A percentile compares a stretch with the other conserved stretches of the same genome.
Evolutionary conservation across 768 basidiomycete species (phyloP).

Genomic region (Pisolithus albus): DNA sequence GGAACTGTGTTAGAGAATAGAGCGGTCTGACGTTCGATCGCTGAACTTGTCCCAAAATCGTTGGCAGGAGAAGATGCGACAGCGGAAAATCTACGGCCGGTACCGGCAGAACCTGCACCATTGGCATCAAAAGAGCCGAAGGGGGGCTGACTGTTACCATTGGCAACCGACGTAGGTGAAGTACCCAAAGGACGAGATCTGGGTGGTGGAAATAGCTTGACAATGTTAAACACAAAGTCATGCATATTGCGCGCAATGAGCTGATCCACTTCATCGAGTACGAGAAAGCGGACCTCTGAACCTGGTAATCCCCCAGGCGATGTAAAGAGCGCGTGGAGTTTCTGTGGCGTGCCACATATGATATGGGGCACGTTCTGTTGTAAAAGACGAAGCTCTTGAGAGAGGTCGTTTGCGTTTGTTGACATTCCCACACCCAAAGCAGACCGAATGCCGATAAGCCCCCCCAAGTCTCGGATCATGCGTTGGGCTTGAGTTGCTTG

Average conservation of each 20-base stretch:
- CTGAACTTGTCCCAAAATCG: constrained; percentile 27
- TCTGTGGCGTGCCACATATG: constrained; percentile 95
- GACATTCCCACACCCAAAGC: constrained; percentile 82
- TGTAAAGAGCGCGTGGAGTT: constrained; percentile 87
- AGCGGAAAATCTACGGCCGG: constrained; percentile 54
- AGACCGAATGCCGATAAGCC: constrained; percentile 86
- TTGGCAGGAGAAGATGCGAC: constrained; percentile 43
- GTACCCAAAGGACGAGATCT: constrained; percentile 51
- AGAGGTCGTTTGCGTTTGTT: constrained; percentile 50
- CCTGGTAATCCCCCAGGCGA: constrained; percentile 69
- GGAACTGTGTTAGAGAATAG: constrained; percentile 98
- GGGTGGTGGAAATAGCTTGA: constrained; percentile 87
- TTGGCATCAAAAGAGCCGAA: constrained; percentile 46
- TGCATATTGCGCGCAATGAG: constrained; percentile 95
- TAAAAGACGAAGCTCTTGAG: constrained; percentile 73
- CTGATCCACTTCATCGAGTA: constrained; percentile 97
- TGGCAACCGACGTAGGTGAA: constrained; percentile 29
- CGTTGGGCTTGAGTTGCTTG: constrained; percentile 96
- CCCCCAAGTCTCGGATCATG: constrained; percentile 91
- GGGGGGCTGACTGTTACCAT: constrained; percentile 30
- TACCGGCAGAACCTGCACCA: constrained; percentile 27
- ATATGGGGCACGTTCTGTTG: constrained; percentile 93
- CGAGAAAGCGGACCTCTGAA: constrained; percentile 85
- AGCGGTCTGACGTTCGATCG: constrained; percentile 80
- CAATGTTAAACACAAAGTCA: constrained; percentile 90